Percentiles rank a stretch among this genome's conserved stretches.
Conservation (phyloP, 495 filamentous ascomycete genomes). For the Xylaria nigripes region DNA sequence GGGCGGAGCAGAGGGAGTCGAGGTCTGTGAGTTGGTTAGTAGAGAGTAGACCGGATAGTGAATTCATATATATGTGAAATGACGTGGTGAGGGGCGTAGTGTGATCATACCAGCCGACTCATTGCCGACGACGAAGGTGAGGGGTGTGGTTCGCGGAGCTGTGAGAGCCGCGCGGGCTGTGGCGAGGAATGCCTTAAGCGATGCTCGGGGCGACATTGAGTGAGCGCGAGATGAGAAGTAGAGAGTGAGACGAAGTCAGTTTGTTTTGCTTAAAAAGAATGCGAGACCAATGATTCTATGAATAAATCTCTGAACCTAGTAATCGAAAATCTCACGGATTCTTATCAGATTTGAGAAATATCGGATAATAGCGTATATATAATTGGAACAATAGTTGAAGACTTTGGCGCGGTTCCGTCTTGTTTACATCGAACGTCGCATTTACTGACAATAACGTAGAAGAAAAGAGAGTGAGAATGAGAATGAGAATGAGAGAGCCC, state of each 20-base stretch:
- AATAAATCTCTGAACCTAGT: too few relatives aligned
- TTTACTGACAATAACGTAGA: not conserved
- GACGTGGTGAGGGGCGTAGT: not conserved
- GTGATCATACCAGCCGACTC: conserved; percentile 56
- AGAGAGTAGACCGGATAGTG: not conserved
- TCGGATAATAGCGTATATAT: too few relatives aligned
- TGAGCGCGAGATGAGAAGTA: not conserved
- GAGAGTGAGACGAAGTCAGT: too few relatives aligned
- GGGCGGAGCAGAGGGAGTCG: conserved; percentile 78
- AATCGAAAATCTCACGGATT: too few relatives aligned
- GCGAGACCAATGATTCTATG: not conserved
- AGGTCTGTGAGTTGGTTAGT: conserved; percentile 51
- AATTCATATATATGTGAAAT: not conserved
- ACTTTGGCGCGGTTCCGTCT: too few relatives aligned
- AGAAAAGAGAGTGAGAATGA: not conserved
- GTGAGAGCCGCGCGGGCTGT: conserved; percentile 34
- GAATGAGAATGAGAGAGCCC: not conserved
- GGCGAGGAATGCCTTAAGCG: conserved; percentile 30
- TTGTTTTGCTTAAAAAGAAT: too few relatives aligned
- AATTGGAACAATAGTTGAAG: too few relatives aligned
- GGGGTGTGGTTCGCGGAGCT: conserved; percentile 29
- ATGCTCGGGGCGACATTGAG: conserved; percentile 19
- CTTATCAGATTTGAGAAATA: too few relatives aligned
- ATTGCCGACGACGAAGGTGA: conserved; percentile 64
- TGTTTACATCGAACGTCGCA: too few relatives aligned